A percentile compares a stretch with the other conserved stretches of the same genome.
Evolutionary conservation across 2,329 filamentous ascomycete species (phyloP).

Genomic region (Chalaropsis thielavioides): DNA sequence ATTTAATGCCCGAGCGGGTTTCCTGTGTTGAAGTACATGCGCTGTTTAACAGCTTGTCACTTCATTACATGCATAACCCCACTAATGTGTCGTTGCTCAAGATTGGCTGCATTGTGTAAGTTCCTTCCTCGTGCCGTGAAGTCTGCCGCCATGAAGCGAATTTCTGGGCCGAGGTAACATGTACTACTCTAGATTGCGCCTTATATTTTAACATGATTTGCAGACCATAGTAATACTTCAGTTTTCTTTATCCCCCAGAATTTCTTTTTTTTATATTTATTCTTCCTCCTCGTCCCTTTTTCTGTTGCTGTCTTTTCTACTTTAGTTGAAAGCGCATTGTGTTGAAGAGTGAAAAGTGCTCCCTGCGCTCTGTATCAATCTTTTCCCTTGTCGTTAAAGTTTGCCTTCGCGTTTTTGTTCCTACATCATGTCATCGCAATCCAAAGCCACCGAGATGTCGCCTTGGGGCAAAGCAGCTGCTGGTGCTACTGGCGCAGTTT

Average conservation of each 20-base stretch:
- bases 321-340: neutral
- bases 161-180: neutral
- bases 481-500: conserved; percentile 79
- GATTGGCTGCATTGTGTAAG: neutral
- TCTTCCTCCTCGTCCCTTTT: neutral
- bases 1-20: neutral
- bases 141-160: neutral
- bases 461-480: conserved; percentile 90
- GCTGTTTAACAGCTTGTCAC: neutral
- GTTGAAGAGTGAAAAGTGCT: neutral
- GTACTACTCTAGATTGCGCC: neutral
- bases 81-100: neutral
- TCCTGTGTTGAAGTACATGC: neutral
- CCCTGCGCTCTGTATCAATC: neutral
- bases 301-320: neutral
- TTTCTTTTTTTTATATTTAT: neutral
- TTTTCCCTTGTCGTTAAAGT: neutral
- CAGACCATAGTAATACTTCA: neutral
- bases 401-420: neutral
- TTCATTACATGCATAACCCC: neutral
- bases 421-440: conserved; percentile 36
- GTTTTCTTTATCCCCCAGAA: too few species aligned
- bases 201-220: neutral
- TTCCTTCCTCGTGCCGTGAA: neutral
- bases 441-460: conserved; percentile 57